Percentiles rank a stretch among this genome's conserved stretches.
phyloP scores from a whole-genome alignment of 2,329 filamentous ascomycete species.

The Fusarium globosum region DNA sequence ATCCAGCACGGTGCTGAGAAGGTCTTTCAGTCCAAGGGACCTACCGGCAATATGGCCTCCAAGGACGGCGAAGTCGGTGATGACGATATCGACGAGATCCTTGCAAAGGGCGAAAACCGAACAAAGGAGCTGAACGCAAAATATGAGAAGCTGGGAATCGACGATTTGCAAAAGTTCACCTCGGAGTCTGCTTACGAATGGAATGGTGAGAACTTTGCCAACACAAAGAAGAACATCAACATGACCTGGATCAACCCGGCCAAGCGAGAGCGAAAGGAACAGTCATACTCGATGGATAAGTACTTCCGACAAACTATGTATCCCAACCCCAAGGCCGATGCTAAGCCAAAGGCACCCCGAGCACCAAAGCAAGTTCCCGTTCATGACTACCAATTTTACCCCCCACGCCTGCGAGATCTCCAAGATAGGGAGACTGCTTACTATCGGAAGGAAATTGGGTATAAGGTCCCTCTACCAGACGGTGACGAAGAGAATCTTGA shows the following conservation, averaged over 20 bases:
- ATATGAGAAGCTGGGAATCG: conserved; percentile 96
- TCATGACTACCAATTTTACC: conserved; percentile 98
- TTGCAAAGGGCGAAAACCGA: conserved; percentile 86
- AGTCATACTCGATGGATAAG: conserved; percentile 98
- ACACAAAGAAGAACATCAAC: conserved; percentile 90
- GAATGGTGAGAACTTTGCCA: conserved; percentile 97
- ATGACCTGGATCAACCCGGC: conserved; percentile 98
- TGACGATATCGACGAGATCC: conserved; percentile 89
- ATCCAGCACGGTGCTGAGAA: conserved; percentile 98
- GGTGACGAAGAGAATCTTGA: conserved; percentile 88
- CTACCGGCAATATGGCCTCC: conserved; percentile 68
- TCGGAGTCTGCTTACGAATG: conserved; percentile 98
- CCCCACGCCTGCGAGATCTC: conserved; percentile 81
- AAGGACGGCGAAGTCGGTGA: conserved; percentile 76
- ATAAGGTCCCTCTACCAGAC: conserved; percentile 91
- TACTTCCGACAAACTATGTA: conserved; percentile 95
- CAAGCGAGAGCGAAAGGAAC: conserved; percentile 98
- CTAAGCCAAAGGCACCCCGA: conserved; percentile 94
- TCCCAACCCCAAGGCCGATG: conserved; percentile 81
- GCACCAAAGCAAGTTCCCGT: conserved; percentile 92
- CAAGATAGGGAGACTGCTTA: conserved; percentile 97
- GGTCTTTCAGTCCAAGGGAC: conserved; percentile 82
- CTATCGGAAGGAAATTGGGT: conserved; percentile 95
- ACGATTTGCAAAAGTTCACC: conserved; percentile 97
- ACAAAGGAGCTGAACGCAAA: conserved; percentile 92